Conservation (phyloP, 148 eudicot species). For the Camellia japonica region DNA sequence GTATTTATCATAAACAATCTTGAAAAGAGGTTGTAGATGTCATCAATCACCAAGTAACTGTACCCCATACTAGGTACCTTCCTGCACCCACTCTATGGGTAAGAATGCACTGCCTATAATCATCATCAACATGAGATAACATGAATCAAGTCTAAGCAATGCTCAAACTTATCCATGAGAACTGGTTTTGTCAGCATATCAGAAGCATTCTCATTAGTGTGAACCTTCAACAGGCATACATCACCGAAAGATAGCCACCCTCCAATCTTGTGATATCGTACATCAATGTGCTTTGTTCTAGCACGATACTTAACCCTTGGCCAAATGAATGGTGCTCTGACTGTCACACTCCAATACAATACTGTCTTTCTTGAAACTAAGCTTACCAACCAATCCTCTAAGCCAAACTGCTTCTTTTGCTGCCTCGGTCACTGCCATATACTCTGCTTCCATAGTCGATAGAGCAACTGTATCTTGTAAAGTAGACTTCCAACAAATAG, state of each 20-base stretch:
- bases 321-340: background rate
- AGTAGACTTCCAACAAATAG: background rate
- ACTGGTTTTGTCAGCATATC: background rate
- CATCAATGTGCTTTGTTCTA: background rate
- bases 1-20: background rate
- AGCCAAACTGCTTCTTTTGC: no score
- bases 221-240: no score
- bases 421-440: no score
- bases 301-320: background rate
- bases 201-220: background rate
- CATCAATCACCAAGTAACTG: no score
- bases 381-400: no score
- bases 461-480: background rate
- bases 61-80: no score
- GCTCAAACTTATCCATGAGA: background rate
- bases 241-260: background rate
- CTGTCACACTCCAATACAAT: background rate
- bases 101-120: background rate
- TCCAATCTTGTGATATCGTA: background rate
- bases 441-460: no score
- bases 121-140: background rate
- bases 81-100: background rate
- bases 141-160: background rate
- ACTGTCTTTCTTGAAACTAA: background rate
- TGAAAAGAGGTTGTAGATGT: background rate